phyloP scores from a whole-genome alignment of 1,139 yeast genomes.

The Pichia terricola region DNA sequence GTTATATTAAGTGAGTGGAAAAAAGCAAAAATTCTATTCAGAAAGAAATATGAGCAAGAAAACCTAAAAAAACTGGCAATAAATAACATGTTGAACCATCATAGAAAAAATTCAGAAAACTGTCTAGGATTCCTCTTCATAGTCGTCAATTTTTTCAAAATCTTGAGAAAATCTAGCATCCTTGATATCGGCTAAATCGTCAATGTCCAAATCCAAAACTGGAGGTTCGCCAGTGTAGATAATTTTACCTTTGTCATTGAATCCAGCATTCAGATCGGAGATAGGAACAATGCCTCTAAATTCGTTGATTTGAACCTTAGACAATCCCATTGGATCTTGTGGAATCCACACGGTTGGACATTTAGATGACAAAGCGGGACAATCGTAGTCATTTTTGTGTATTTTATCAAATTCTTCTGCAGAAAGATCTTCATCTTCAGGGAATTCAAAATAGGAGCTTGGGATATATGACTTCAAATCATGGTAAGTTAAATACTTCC shows the following conservation, averaged over 20 bases:
- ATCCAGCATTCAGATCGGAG: slow-evolving; percentile 46
- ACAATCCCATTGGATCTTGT: slow-evolving; percentile 59
- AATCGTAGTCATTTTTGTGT: slow-evolving; percentile 48
- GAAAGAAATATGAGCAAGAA: too few species aligned
- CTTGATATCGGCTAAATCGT: too few species aligned
- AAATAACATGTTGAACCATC: too few species aligned
- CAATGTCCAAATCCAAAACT: not conserved
- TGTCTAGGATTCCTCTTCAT: too few species aligned
- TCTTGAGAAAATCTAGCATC: too few species aligned
- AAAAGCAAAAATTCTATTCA: too few species aligned
- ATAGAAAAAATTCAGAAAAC: too few species aligned
- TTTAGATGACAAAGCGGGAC: slow-evolving; percentile 51
- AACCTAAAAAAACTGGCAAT: too few species aligned
- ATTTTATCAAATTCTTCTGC: slow-evolving; percentile 20
- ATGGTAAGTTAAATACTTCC: slow-evolving; percentile 27
- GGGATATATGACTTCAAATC: slow-evolving; percentile 26
- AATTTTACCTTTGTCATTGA: slow-evolving; percentile 45
- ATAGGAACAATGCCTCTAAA: slow-evolving; percentile 51
- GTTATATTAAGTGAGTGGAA: too few species aligned
- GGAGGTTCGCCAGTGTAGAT: slow-evolving; percentile 61
- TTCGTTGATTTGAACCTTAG: slow-evolving; percentile 48
- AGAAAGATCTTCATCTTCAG: slow-evolving; percentile 23
- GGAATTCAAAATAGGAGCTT: slow-evolving; percentile 30
- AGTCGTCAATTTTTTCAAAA: too few species aligned
- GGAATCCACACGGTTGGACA: slow-evolving; percentile 68